phyloP scores from a whole-genome alignment of 1,284 basidiomycete genomes.

The Lentinus polychrous region DNA sequence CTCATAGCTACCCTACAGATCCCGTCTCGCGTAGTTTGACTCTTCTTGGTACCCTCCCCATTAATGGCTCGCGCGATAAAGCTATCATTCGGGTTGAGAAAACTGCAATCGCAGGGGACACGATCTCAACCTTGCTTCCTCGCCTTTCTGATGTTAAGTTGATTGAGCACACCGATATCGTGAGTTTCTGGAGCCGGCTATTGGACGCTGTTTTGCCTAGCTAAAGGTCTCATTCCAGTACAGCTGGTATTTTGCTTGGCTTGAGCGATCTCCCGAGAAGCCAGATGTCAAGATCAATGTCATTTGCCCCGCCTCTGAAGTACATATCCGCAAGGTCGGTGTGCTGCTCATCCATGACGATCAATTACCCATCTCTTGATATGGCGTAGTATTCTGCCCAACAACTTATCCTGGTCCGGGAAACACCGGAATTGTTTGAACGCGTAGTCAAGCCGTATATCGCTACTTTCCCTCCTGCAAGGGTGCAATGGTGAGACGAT shows the following conservation, averaged over 20 bases:
- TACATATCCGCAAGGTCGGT: conserved; percentile 75
- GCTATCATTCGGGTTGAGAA: conserved; percentile 60
- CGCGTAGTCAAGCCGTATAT: conserved; percentile 77
- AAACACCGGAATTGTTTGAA: conserved; percentile 74
- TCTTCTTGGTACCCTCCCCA: conserved; percentile 35
- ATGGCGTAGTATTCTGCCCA: conserved; percentile 71
- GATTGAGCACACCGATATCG: conserved; percentile 44
- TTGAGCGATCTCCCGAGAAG: conserved; percentile 24
- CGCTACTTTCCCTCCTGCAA: conserved; percentile 57
- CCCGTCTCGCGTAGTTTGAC: conserved; percentile 39
- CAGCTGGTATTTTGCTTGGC: conserved; percentile 39
- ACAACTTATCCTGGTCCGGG: conserved; percentile 63
- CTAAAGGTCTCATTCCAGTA: conserved; percentile 26
- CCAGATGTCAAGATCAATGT: conserved; percentile 61
- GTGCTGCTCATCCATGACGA: background rate
- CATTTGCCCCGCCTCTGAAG: conserved; percentile 77
- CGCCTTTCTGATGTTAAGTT: conserved; percentile 26
- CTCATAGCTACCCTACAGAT: conserved; percentile 33
- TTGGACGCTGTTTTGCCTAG: too few species aligned
- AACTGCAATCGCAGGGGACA: conserved; percentile 38
- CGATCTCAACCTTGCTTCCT: conserved; percentile 15
- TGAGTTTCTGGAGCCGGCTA: conserved; percentile 15
- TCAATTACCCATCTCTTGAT: background rate
- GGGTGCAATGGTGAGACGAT: conserved; percentile 71
- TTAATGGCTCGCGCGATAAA: conserved; percentile 18